Evolutionary conservation across 352 stramenopile genomes (phyloP), one percentile per base, ranked within the genome.

Genomic region (Globisporangium okanoganense): DNA sequence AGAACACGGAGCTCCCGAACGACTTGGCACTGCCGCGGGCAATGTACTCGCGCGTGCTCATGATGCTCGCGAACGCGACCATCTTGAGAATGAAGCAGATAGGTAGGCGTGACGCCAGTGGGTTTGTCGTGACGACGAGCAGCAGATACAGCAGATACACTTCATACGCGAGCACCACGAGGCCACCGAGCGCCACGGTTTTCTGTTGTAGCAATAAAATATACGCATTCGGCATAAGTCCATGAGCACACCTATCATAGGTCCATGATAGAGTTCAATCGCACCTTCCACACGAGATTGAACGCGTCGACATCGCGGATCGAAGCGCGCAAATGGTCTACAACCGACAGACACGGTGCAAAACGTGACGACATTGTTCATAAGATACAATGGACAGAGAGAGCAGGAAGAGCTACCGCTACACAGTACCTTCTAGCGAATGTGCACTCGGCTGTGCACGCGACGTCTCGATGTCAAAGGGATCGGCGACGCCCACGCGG

Each of bases 311-410:
- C 66, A 58, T 78, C 62, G 40, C 75, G 61, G 47, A 75, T 72
- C 2, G 74, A 86, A 12, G 72, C 72, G 55, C 67, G 58, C 35
- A 86, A 52, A 49, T 86, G 74, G 16, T 84, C 74, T 86, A 56
- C 35, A 33, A 48, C 20, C 13, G 18, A 29, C 33, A 49, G 8
- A 27, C 3, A 22, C 2, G 29, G 27, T 10, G 59, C 3, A 33
- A 56, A 16, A 18, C 3, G 49, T 55, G 35, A 58, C 20, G 3
- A 33, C 25, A 18, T 5, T n/a, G 43, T 35, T 3, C 18, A 22
- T 33, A 33, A 38, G 3, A 25, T 22, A 14, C 45, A 49, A 14
- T 33, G 6, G 5, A 52, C 6, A 52, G 12, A 51, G 45, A 38
- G 33, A 38, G 33, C 4, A 9, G 2, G 38, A 18, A 22, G 2